Evolutionary conservation across 2,329 filamentous ascomycete species (phyloP), one percentile per base, ranked within the genome.

Genomic region (Parafenestella ontariensis): DNA sequence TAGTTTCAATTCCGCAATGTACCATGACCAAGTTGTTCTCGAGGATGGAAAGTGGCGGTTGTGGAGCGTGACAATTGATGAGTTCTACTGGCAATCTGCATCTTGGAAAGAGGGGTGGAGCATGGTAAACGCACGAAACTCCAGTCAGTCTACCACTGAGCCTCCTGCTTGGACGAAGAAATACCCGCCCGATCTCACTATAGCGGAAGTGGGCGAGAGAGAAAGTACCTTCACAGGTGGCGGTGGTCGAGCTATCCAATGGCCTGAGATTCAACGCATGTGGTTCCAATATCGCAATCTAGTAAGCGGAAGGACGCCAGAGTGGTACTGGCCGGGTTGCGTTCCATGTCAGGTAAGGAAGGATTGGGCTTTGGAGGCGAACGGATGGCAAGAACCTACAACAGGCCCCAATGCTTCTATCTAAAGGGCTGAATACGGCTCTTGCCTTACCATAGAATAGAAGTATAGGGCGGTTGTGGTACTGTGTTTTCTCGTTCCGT

Each of bases 51-150:
- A 59, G 37, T 70, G 65, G 65, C 53, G 62, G 7, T 49, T 69
- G 17, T 69, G 65, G 68, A 68, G 61, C 52, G 58, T 68, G 13
- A 68, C 64, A 0, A 68, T 69, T 23, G 67, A 70, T 33, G 66
- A 68, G 40, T 66, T 68, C 42, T 70, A 70, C 52, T 69, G 67
- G 64, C 52, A 59, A 33, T 68, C 61, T 4, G 42, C 59, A 26
- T 57, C 58, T 8, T 68, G 68, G 68, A 53, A 56, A 52, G 56
- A 58, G 11, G 67, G 66, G 9, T 69, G 66, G 62, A 52, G 62
- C 4, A 62, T 55, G n/a, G 62, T 60, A 5, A 58, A 56, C 18
- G 60, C 53, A 13, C 48, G 59, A 3, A 67, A 68, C 42, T 17
- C 42, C 3, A 52, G 17, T 20, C 49, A 42, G 10, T 34, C 49